Base-by-base conservation (phyloP, 257 asterid species). In the Solanum gandarillasii region DNA sequence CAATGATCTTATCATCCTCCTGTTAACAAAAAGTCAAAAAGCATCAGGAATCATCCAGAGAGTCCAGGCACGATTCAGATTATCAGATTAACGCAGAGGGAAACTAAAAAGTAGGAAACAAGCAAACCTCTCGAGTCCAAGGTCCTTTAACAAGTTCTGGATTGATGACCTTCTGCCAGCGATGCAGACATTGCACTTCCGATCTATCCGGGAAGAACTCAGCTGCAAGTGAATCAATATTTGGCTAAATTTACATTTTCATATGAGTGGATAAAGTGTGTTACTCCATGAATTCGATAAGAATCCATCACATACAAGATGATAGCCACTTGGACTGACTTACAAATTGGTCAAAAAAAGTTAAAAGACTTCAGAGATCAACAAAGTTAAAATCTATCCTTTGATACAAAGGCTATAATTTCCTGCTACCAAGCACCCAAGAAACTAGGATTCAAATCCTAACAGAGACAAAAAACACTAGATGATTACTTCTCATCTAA, bases 101-200 rank as follows among this genome's bases (percentile, higher is more conserved):
- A 55, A 87, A 73, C 76, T 38, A 68, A 87, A 60, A 87, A 85
- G 74, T 55, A 87, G 90, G 55, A 83, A 75, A 90, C 62, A 81
- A 48, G 48, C 85, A 81, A 58, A 96, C 99, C 99, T 95, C 99
- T 83, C 88, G 95, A 75, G 98, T 95, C 99, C 99, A 97, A 72
- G 99, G 99, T 86, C 99, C 99, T 92, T 97, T 97, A 87, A 97
- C 96, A 90, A 97, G 99, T 75, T 96, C 98, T 68, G 99, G 99
- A 91, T 97, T 96, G 89, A 97, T 91, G 93, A 97, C 99, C 93
- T 97, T 97, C 89, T 97, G 99, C 99, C 99, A 97, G 89, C 99
- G 93, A 87, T 97, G 99, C 92, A 97, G 92, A 92, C 99, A 97
- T 92, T 97, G 99, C 87, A 97, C 99, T 92, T 97, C 99, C 88